Evolutionary conservation across 2,329 filamentous ascomycete genomes (phyloP).

Genomic region (Colletotrichum liaoningense): DNA sequence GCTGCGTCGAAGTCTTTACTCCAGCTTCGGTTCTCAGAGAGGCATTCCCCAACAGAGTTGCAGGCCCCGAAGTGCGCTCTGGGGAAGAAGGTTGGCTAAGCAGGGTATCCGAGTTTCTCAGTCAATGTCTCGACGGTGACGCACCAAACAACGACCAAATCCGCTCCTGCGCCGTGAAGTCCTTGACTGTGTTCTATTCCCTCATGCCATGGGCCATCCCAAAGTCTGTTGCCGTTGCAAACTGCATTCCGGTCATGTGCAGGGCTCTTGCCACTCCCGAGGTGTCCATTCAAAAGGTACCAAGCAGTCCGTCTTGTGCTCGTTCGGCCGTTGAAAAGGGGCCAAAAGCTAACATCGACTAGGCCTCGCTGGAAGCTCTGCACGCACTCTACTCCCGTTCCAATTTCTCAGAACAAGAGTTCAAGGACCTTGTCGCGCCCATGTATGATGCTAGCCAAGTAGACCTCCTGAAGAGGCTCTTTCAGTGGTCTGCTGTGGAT

Average conservation of each 20-base stretch:
- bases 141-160: slow-evolving; percentile 74
- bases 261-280: slow-evolving; percentile 77
- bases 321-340: not conserved
- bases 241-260: slow-evolving; percentile 77
- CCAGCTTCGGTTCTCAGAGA: slow-evolving; percentile 80
- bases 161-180: slow-evolving; percentile 78
- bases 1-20: slow-evolving; percentile 94
- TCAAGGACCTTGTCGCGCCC: slow-evolving; percentile 80
- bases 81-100: slow-evolving; percentile 89
- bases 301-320: not conserved
- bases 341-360: slow-evolving; percentile 39
- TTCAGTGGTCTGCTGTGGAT: slow-evolving; percentile 83
- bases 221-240: slow-evolving; percentile 79
- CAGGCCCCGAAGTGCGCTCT: slow-evolving; percentile 75
- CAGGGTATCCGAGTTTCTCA: slow-evolving; percentile 79
- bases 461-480: slow-evolving; percentile 77
- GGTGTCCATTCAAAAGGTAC: slow-evolving; percentile 79
- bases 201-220: slow-evolving; percentile 90
- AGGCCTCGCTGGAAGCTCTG: slow-evolving; percentile 86
- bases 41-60: slow-evolving; percentile 78
- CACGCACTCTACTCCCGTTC: slow-evolving; percentile 83
- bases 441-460: slow-evolving; percentile 82
- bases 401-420: slow-evolving; percentile 82
- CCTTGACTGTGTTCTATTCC: slow-evolving; percentile 80
- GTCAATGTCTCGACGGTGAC: slow-evolving; percentile 76